Percentiles rank a stretch among this genome's conserved stretches.
Conservation (phyloP, 345 rosid species). For the Rhodomyrtus tomentosa region DNA sequence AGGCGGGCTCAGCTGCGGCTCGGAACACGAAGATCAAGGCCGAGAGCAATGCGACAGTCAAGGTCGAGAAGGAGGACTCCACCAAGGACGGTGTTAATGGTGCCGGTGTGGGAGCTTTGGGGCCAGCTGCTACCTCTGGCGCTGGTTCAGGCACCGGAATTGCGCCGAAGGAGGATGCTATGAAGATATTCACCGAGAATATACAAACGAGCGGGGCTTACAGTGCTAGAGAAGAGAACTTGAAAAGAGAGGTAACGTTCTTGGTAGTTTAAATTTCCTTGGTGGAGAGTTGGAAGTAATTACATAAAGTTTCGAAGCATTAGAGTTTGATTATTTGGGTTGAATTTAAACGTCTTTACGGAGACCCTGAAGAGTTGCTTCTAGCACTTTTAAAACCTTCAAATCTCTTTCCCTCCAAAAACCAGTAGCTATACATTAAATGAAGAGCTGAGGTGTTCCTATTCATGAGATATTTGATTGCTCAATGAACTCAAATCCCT, state of each 20-base stretch:
- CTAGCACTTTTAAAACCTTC: not conserved
- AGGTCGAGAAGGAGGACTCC: slow-evolving; percentile 64
- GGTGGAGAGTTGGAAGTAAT: not conserved
- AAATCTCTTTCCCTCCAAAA: not conserved
- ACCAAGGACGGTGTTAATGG: slow-evolving; percentile 50
- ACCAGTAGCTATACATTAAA: not conserved
- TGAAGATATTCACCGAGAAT: slow-evolving; percentile 81
- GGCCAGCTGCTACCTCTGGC: slow-evolving; percentile 15
- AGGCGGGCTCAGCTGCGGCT: slow-evolving; percentile 17
- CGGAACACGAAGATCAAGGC: slow-evolving; percentile 61
- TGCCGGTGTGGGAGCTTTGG: slow-evolving; percentile 23
- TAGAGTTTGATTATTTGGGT: not conserved
- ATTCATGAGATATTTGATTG: not conserved
- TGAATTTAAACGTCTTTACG: not conserved
- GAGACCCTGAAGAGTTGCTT: not conserved
- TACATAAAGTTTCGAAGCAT: not conserved
- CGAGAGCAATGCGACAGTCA: slow-evolving; percentile 45
- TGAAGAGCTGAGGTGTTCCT: not conserved
- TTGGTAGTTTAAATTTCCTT: not conserved
- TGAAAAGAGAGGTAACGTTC: slow-evolving; percentile 68
- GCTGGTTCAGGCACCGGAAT: slow-evolving; percentile 35
- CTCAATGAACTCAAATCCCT: not conserved
- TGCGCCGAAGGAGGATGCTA: slow-evolving; percentile 61
- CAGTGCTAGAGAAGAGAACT: slow-evolving; percentile 84
- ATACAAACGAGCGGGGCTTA: slow-evolving; percentile 96